These are phyloP conservation scores for Hyphopichia pseudoburtonii DNA, from an alignment of 1,139 yeast genomes.

Conservation along the genomic window DNA sequence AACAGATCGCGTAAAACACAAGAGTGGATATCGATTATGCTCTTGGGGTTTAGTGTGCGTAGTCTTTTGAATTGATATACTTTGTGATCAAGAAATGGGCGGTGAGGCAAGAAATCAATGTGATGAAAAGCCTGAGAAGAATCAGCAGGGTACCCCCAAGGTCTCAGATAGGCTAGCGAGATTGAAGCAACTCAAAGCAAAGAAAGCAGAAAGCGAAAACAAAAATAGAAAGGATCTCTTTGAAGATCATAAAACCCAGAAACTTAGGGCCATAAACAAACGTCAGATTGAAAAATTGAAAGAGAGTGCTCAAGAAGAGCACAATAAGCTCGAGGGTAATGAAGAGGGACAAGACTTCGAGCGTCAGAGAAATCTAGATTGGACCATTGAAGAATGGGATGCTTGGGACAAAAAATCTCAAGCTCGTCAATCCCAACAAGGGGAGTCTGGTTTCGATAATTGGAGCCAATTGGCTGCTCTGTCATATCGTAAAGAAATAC, in stretches of 20 bases:
- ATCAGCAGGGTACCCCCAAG: background rate
- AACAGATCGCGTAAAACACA: no score
- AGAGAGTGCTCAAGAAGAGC: constrained; percentile 10
- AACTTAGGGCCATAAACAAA: constrained; percentile 9
- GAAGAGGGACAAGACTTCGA: constrained; percentile 40
- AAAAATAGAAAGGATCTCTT: constrained; percentile 21
- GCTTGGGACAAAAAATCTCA: constrained; percentile 55
- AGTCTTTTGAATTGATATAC: no score
- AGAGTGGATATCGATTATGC: no score
- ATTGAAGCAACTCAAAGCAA: constrained; percentile 14
- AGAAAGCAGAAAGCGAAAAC: constrained; percentile 17
- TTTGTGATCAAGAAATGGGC: no score
- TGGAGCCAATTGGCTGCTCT: constrained; percentile 54
- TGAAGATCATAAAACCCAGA: constrained; percentile 14
- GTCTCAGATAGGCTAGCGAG: constrained; percentile 1
- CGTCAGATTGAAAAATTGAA: constrained; percentile 11
- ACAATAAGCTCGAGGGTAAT: constrained; percentile 28
- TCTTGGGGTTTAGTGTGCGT: no score
- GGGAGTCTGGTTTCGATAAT: constrained; percentile 32
- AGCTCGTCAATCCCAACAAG: constrained; percentile 14
- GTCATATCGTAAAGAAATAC: constrained; percentile 51
- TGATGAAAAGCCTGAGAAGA: background rate
- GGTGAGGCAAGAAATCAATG: background rate
- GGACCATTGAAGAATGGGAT: constrained; percentile 69
- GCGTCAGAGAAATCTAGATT: constrained; percentile 52